phyloP scores from a whole-genome alignment of 139 green algal species.

The Volvox reticuliferus region DNA sequence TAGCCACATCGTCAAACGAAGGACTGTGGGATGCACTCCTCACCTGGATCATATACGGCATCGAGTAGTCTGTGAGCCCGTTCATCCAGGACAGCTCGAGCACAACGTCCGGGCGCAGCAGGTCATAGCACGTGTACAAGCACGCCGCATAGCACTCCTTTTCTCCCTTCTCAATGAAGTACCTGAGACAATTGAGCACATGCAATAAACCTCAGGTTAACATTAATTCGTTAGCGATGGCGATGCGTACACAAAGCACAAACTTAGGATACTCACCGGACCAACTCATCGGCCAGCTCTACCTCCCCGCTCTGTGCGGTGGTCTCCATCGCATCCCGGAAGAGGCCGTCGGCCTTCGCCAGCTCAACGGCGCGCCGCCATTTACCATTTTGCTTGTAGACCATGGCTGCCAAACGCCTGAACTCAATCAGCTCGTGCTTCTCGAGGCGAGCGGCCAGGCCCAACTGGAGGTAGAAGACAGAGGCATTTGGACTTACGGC shows the following conservation, averaged over 20 bases:
- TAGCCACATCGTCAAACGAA: too few relatives aligned
- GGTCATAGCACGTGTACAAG: conserved; percentile 98
- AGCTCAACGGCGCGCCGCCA: conserved; percentile 92
- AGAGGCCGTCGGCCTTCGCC: conserved; percentile 87
- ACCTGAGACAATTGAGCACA: conserved; percentile 29
- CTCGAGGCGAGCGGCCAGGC: conserved; percentile 79
- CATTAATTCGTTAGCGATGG: too few relatives aligned
- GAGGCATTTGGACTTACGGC: too few relatives aligned
- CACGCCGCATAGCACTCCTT: conserved; percentile 98
- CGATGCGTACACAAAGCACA: too few relatives aligned
- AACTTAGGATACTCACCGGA: conserved; percentile 68
- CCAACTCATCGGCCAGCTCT: conserved; percentile 94
- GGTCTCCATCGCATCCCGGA: conserved; percentile 97
- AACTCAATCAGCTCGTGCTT: conserved; percentile 98
- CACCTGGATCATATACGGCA: conserved; percentile 97
- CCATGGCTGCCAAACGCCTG: conserved; percentile 84
- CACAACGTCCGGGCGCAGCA: conserved; percentile 94
- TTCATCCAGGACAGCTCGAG: conserved; percentile 98
- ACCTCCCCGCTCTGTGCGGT: conserved; percentile 76
- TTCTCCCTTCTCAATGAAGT: conserved; percentile 79
- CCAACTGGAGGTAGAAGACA: conserved; percentile 30
- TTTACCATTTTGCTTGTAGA: conserved; percentile 94
- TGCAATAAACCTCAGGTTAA: too few relatives aligned
- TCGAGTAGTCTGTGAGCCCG: conserved; percentile 90
- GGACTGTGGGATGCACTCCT: not conserved